Conservation (phyloP, 805 yeast genomes). For the Wickerhamiella spandovensis region DNA sequence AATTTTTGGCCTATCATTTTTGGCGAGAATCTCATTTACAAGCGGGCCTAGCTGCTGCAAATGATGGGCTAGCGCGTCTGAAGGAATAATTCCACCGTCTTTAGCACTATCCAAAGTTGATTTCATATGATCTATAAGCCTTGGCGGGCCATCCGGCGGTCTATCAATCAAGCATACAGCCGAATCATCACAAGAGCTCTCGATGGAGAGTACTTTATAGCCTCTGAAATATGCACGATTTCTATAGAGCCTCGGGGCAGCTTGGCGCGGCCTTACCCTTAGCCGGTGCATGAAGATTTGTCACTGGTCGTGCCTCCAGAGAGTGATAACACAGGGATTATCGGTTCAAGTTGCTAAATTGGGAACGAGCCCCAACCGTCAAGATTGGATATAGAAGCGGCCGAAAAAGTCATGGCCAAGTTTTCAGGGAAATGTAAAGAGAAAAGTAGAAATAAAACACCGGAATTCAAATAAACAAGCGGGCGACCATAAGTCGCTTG, state of each 20-base stretch:
- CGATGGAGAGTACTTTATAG: constrained; percentile 71
- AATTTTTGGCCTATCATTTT: constrained; percentile 21
- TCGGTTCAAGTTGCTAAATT: not conserved
- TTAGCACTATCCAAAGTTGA: constrained; percentile 49
- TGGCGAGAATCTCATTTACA: constrained; percentile 32
- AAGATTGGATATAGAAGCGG: too few species aligned
- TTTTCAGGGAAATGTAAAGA: too few species aligned
- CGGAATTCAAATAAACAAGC: too few species aligned
- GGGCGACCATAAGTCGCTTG: too few species aligned
- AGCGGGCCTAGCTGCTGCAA: constrained; percentile 41
- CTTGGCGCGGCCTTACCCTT: not conserved
- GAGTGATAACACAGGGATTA: not conserved
- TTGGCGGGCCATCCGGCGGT: constrained; percentile 28
- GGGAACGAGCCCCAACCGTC: not conserved
- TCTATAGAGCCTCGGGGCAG: not conserved
- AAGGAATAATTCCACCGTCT: constrained; percentile 81
- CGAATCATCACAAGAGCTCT: constrained; percentile 90
- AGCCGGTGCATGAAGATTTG: not conserved
- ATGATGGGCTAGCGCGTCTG: constrained; percentile 72
- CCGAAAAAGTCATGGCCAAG: too few species aligned
- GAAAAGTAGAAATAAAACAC: too few species aligned
- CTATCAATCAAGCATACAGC: constrained; percentile 71
- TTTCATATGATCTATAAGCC: constrained; percentile 44
- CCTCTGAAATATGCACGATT: not conserved
- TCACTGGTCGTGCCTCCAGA: not conserved